These are phyloP conservation scores for Astragalus membranaceus DNA, from an alignment of 306 rosid genomes.

Conservation along the genomic window DNA sequence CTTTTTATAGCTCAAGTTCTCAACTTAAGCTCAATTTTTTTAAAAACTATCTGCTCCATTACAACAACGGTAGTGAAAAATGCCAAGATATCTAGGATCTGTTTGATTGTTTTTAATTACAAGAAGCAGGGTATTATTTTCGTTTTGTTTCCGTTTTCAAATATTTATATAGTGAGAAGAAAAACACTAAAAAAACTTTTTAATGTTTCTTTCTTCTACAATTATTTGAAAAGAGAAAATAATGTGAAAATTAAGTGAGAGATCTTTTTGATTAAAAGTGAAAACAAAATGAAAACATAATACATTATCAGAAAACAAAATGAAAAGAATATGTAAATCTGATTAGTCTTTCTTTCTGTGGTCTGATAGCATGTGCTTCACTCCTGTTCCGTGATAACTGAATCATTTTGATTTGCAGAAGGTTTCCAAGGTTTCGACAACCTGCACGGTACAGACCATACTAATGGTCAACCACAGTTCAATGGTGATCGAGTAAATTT, in stretches of 20 bases:
- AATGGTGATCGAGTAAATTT: not conserved
- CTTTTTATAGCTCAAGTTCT: not conserved
- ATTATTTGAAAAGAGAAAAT: too few species aligned
- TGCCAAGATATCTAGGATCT: not conserved
- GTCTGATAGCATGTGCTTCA: not conserved
- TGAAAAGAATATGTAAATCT: not conserved
- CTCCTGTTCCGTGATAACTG: not conserved
- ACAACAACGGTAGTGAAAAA: not conserved
- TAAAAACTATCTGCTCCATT: not conserved
- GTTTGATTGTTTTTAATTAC: not conserved
- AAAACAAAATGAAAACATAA: not conserved
- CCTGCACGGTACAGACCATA: slow-evolving; percentile 73
- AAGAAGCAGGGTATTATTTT: not conserved
- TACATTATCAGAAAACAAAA: not conserved
- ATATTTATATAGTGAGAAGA: not conserved
- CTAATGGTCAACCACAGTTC: slow-evolving; percentile 7
- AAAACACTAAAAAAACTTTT: not conserved
- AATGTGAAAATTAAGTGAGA: too few species aligned
- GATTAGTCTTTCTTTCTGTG: not conserved
- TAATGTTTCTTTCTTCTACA: not conserved
- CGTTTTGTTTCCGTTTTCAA: not conserved
- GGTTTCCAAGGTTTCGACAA: slow-evolving; percentile 67
- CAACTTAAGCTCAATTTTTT: not conserved
- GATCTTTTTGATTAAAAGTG: too few species aligned
- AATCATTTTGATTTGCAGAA: slow-evolving; percentile 38